phyloP scores from a whole-genome alignment of 495 filamentous ascomycete species.

The Haplographium delicatum region DNA sequence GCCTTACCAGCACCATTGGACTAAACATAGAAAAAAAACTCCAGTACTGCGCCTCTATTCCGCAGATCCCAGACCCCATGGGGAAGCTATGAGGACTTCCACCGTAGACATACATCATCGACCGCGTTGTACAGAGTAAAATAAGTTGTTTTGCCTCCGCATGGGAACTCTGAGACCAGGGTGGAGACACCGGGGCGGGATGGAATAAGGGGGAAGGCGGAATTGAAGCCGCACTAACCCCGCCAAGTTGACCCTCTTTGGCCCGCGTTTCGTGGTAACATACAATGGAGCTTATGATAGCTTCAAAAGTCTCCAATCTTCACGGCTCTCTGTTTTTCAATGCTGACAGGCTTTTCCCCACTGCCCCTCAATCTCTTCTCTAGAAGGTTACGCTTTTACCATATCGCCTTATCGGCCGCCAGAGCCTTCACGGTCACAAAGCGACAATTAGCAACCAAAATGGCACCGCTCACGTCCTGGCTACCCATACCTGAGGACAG shows the following conservation, averaged over 20 bases:
- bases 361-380: neutral
- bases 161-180: no score
- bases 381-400: neutral
- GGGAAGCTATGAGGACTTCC: no score
- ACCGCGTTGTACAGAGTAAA: no score
- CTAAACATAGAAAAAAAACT: no score
- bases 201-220: neutral
- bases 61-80: no score
- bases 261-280: neutral
- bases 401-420: no score
- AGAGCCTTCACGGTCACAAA: neutral
- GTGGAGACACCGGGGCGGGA: no score
- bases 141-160: no score
- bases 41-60: no score
- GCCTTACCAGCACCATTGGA: no score
- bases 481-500: constrained; percentile 57
- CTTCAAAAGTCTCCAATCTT: neutral
- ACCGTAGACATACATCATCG: no score
- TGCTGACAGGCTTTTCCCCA: neutral
- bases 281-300: neutral
- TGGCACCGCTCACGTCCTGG: constrained; percentile 56
- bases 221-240: neutral
- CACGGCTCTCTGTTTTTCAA: neutral
- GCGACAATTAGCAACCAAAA: constrained; percentile 22
- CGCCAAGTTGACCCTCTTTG: neutral